Evolutionary conservation across 1,284 basidiomycete genomes (phyloP).

Genomic region (Cryptococcus sp.): DNA sequence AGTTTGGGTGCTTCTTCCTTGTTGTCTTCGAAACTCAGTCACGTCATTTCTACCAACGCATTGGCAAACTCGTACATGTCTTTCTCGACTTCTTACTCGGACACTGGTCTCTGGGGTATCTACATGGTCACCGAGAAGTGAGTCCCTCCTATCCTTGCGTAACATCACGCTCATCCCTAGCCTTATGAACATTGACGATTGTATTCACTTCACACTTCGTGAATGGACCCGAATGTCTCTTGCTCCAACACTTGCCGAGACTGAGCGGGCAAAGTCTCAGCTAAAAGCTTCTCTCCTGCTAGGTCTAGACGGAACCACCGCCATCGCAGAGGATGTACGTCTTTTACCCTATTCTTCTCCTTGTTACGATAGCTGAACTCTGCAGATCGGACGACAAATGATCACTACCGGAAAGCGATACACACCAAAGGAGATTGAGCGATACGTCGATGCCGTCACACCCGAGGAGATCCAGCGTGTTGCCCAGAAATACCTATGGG

Average conservation of each 20-base stretch:
- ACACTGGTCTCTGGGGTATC: conserved; percentile 99
- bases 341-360: neutral
- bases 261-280: conserved; percentile 95
- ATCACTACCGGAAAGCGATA: conserved; percentile 86
- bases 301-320: conserved; percentile 88
- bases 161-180: conserved; percentile 11
- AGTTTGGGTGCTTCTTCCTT: conserved; percentile 86
- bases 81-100: conserved; percentile 99
- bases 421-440: conserved; percentile 92
- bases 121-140: conserved; percentile 92
- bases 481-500: conserved; percentile 96
- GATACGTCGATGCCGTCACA: conserved; percentile 82
- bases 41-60: conserved; percentile 88
- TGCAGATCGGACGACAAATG: conserved; percentile 81
- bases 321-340: conserved; percentile 81
- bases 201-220: conserved; percentile 87
- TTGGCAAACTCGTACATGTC: conserved; percentile 99
- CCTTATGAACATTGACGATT: conserved; percentile 84
- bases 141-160: conserved; percentile 10
- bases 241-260: conserved; percentile 76
- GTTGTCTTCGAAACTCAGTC: conserved; percentile 84
- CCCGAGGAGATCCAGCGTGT: conserved; percentile 89
- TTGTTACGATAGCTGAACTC: conserved; percentile 4
- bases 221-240: conserved; percentile 98
- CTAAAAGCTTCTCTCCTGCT: conserved; percentile 92